Conservation (phyloP, 2,329 filamentous ascomycete genomes). For the Coleophoma eucalyptorum region DNA sequence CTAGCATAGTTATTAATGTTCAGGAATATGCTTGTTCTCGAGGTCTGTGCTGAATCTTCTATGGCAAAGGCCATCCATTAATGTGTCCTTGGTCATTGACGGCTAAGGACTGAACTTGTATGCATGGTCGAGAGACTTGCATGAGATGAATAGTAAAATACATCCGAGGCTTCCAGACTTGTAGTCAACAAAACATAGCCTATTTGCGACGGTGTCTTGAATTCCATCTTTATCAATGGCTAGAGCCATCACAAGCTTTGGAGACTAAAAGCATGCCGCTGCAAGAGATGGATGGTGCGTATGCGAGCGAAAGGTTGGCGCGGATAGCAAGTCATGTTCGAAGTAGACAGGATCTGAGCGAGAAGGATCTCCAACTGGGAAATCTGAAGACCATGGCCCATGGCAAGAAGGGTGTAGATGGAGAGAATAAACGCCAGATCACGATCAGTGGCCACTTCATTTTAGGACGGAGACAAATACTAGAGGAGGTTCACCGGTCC, state of each 20-base stretch:
- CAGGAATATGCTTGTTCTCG: no score
- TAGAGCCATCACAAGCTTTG: slow-evolving; percentile 66
- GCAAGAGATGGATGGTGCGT: slow-evolving; percentile 74
- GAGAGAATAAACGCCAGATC: background rate
- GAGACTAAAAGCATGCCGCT: slow-evolving; percentile 71
- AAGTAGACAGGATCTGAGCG: slow-evolving; percentile 41
- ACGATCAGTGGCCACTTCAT: background rate
- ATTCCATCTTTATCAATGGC: no score
- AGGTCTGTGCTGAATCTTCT: no score
- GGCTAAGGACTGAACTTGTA: no score
- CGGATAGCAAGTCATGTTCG: slow-evolving; percentile 46
- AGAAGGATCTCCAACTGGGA: slow-evolving; percentile 41
- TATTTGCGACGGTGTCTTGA: no score
- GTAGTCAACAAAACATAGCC: no score
- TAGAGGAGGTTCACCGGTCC: background rate
- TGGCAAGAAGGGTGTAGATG: background rate
- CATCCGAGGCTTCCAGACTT: no score
- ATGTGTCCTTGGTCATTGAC: no score
- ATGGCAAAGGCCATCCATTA: no score
- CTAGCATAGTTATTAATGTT: no score
- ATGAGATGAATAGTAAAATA: no score
- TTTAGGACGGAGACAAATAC: background rate
- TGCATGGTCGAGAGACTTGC: no score
- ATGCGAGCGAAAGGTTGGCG: slow-evolving; percentile 54
- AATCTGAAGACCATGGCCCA: slow-evolving; percentile 20